These are phyloP conservation scores for Penicillium sp. DNA, from an alignment of 2,329 filamentous ascomycete genomes.

Conservation along the genomic window DNA sequence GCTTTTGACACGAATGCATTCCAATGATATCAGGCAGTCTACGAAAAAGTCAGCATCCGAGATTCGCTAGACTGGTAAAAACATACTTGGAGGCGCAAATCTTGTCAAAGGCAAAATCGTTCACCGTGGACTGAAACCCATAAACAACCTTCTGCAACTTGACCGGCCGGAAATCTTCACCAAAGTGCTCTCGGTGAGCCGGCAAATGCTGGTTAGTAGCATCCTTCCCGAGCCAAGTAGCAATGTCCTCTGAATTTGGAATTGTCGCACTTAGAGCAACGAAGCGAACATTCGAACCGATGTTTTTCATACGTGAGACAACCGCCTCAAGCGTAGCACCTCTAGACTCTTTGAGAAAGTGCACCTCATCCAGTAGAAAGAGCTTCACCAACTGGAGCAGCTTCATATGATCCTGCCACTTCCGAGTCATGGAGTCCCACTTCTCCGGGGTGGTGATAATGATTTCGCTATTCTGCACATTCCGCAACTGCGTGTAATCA, in stretches of 20 bases:
- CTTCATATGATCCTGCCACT: slow-evolving; percentile 77
- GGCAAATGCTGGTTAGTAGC: slow-evolving; percentile 60
- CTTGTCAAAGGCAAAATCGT: slow-evolving; percentile 77
- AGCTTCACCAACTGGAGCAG: slow-evolving; percentile 74
- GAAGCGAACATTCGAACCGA: slow-evolving; percentile 73
- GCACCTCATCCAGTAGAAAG: slow-evolving; percentile 84
- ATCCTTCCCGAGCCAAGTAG: slow-evolving; percentile 72
- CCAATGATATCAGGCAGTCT: slow-evolving; percentile 66
- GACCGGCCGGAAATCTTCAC: slow-evolving; percentile 77
- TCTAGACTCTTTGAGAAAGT: slow-evolving; percentile 76
- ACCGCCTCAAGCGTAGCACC: slow-evolving; percentile 81
- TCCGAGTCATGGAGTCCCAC: slow-evolving; percentile 85
- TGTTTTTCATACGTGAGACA: slow-evolving; percentile 82
- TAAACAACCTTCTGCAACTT: slow-evolving; percentile 74
- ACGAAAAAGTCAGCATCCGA: neutral
- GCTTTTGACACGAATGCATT: slow-evolving; percentile 68
- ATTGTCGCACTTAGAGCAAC: slow-evolving; percentile 80
- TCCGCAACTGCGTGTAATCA: slow-evolving; percentile 62
- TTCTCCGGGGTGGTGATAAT: slow-evolving; percentile 89
- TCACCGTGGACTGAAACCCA: slow-evolving; percentile 63
- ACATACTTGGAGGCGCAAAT: slow-evolving; percentile 60
- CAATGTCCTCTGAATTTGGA: slow-evolving; percentile 78
- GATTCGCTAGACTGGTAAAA: neutral
- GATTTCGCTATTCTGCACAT: slow-evolving; percentile 72
- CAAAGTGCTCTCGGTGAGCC: slow-evolving; percentile 68